Percentiles rank a stretch among this genome's conserved stretches.
These are phyloP conservation scores for Cephaloascus albidus DNA, from an alignment of 805 yeast species.

Conservation along the genomic window DNA sequence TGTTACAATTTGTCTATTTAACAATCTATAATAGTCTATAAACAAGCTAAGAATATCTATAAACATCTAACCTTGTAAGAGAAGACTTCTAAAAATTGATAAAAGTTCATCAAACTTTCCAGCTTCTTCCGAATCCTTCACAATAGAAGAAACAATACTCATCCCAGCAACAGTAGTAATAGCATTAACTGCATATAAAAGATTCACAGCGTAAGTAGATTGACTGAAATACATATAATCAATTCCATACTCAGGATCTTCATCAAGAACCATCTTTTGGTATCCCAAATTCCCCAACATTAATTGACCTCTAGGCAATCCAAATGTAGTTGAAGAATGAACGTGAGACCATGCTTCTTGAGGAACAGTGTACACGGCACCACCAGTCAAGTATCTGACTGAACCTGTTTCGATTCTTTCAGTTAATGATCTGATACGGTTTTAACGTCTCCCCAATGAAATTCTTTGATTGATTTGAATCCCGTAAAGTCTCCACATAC, in stretches of 20 bases:
- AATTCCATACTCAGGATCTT: background rate
- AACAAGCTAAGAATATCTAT: background rate
- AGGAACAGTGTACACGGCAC: background rate
- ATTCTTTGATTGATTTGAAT: background rate
- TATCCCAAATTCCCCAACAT: conserved; percentile 3
- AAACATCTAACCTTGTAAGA: background rate
- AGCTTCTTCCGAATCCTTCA: conserved; percentile 1
- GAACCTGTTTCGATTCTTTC: background rate
- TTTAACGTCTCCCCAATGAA: background rate
- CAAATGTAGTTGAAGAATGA: background rate
- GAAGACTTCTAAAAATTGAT: background rate
- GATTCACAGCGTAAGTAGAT: background rate
- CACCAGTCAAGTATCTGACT: background rate
- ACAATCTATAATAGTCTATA: background rate
- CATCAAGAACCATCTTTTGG: background rate
- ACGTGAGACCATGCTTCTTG: background rate
- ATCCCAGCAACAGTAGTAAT: conserved; percentile 1
- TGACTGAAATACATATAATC: conserved; percentile 1
- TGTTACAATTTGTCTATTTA: too few species aligned
- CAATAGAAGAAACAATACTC: conserved; percentile 3
- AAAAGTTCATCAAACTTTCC: background rate
- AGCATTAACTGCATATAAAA: conserved; percentile 1
- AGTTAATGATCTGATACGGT: background rate
- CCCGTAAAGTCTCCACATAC: background rate
- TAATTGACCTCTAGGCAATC: conserved; percentile 1